Conservation (phyloP, 1,139 yeast species). For the Hansenula sp. region DNA sequence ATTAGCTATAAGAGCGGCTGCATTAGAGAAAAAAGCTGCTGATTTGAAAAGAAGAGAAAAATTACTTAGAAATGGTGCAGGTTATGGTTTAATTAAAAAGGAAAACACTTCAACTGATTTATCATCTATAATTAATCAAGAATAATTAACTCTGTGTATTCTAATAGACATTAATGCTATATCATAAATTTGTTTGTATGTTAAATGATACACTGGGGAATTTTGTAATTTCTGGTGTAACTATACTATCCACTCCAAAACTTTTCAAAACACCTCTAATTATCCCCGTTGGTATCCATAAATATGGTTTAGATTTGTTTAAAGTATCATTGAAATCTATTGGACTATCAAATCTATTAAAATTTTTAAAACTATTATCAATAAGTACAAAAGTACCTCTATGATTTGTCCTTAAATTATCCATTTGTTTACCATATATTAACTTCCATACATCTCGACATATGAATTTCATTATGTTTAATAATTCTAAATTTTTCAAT, state of each 20-base stretch:
- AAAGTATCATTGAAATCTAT: conserved; percentile 44
- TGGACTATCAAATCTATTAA: conserved; percentile 51
- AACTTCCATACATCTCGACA: conserved; percentile 90
- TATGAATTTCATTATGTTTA: conserved; percentile 85
- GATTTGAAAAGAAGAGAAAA: conserved; percentile 66
- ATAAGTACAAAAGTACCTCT: conserved; percentile 78
- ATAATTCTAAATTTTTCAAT: conserved; percentile 49
- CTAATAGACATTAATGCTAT: too few species aligned
- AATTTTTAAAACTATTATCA: conserved; percentile 57
- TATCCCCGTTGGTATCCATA: conserved; percentile 82
- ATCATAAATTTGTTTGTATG: conserved; percentile 45
- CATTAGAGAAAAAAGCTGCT: conserved; percentile 70
- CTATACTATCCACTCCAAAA: conserved; percentile 63
- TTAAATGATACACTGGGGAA: conserved; percentile 70
- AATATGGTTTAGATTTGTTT: conserved; percentile 45
- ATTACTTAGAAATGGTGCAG: conserved; percentile 29
- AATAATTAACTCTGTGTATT: too few species aligned
- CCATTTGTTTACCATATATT: conserved; percentile 82
- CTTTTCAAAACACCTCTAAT: conserved; percentile 75
- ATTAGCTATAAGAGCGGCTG: conserved; percentile 67
- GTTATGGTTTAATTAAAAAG: conserved; percentile 31
- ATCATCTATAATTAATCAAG: conserved; percentile 33
- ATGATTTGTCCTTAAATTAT: conserved; percentile 87
- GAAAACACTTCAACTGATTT: conserved; percentile 54
- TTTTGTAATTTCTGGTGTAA: conserved; percentile 61